These are phyloP conservation scores for Glycine soja DNA, from an alignment of 306 rosid genomes.

Conservation along the genomic window DNA sequence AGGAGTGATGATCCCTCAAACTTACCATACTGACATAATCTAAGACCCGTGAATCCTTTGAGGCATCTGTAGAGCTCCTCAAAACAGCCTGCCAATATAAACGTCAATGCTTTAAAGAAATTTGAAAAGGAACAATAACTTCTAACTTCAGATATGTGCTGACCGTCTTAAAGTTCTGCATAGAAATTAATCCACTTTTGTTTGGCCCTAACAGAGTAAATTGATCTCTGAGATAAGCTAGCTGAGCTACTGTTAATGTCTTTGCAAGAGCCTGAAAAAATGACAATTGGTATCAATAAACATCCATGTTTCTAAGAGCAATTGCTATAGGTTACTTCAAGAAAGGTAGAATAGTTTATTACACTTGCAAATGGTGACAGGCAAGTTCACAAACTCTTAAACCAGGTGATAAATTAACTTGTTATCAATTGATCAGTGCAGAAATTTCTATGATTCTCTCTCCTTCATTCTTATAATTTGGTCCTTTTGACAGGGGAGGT, in stretches of 20 bases:
- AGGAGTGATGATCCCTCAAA: not conserved
- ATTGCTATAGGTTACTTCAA: slow-evolving; percentile 1
- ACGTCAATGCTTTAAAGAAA: slow-evolving; percentile 35
- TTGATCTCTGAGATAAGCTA: slow-evolving; percentile 71
- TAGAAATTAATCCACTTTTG: slow-evolving; percentile 75
- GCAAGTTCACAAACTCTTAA: not conserved
- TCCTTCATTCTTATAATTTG: not conserved
- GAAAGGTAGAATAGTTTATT: not conserved
- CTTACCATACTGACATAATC: slow-evolving; percentile 70
- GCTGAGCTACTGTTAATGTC: slow-evolving; percentile 68
- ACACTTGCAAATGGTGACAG: not conserved
- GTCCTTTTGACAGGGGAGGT: not conserved
- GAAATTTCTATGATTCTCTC: slow-evolving; percentile 20
- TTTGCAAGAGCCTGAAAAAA: slow-evolving; percentile 75
- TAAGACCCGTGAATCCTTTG: slow-evolving; percentile 70
- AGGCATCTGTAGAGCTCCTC: slow-evolving; percentile 71
- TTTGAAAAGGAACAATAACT: slow-evolving; percentile 6
- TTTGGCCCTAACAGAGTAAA: slow-evolving; percentile 69
- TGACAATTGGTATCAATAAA: slow-evolving; percentile 12
- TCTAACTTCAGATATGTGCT: slow-evolving; percentile 35
- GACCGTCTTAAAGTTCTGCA: slow-evolving; percentile 84
- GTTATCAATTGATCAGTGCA: not conserved
- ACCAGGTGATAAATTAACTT: not conserved
- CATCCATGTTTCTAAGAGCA: slow-evolving; percentile 31
- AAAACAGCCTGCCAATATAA: slow-evolving; percentile 62